Evolutionary conservation across 768 basidiomycete species (phyloP).

Genomic region (Leucocoprinus sp.): DNA sequence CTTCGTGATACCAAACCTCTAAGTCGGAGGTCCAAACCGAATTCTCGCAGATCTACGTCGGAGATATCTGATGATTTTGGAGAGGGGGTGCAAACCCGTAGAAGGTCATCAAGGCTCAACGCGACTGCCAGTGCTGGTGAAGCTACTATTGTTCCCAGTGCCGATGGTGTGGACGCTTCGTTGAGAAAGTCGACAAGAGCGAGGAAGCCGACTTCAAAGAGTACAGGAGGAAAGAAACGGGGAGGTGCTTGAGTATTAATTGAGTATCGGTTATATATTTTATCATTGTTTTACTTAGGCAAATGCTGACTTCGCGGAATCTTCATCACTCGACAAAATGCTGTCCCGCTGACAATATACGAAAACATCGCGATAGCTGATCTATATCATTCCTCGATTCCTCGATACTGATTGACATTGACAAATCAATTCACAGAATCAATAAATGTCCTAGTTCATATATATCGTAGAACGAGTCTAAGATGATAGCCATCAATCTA

Average conservation of each 20-base stretch:
- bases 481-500: too few relatives aligned
- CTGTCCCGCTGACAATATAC: neutral
- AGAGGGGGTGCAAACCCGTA: constrained; percentile 29
- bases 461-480: too few relatives aligned
- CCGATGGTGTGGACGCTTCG: constrained; percentile 20
- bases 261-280: too few relatives aligned
- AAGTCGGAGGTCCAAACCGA: constrained; percentile 12
- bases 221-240: constrained; percentile 15
- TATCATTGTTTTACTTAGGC: neutral
- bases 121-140: constrained; percentile 17
- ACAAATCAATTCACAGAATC: too few relatives aligned
- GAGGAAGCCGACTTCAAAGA: constrained; percentile 8
- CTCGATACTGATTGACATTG: too few relatives aligned
- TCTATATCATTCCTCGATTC: too few relatives aligned
- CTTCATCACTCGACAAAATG: too few relatives aligned
- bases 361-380: too few relatives aligned
- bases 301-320: neutral
- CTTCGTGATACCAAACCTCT: constrained; percentile 27
- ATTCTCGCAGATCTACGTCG: constrained; percentile 17
- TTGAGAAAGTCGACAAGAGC: constrained; percentile 15
- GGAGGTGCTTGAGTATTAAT: neutral
- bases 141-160: neutral
- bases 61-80: constrained; percentile 25
- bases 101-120: constrained; percentile 37
- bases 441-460: too few relatives aligned